These are phyloP conservation scores for Liriodendron chinense DNA, from an alignment of 164 flowering plant genomes.

Conservation along the genomic window DNA sequence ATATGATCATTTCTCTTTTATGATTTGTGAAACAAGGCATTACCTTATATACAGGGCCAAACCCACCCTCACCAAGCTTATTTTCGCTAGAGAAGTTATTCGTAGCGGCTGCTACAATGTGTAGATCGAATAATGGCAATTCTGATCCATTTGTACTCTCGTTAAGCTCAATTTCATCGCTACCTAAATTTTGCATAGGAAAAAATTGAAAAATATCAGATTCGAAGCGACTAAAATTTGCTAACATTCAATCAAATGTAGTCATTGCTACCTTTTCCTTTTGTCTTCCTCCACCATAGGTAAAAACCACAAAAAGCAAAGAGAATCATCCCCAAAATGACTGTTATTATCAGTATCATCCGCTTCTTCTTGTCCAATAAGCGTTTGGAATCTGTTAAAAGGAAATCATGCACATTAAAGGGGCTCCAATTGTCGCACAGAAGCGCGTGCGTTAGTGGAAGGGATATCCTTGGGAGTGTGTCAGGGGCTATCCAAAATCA, in stretches of 20 bases:
- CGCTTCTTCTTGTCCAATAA: neutral
- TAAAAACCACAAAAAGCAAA: slow-evolving; percentile 29
- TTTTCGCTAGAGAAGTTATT: slow-evolving; percentile 8
- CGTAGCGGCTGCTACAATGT: neutral
- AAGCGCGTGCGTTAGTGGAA: too few relatives aligned
- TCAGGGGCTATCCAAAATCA: too few relatives aligned
- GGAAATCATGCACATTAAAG: neutral
- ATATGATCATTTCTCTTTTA: neutral
- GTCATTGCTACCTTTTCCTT: slow-evolving; percentile 16
- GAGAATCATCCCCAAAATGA: slow-evolving; percentile 20
- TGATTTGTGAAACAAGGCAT: neutral
- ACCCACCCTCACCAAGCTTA: slow-evolving; percentile 10
- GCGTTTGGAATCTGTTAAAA: neutral
- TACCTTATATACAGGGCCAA: slow-evolving; percentile 12
- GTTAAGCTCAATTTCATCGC: neutral
- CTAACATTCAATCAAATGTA: slow-evolving; percentile 21
- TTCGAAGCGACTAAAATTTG: slow-evolving; percentile 15
- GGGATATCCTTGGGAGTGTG: too few relatives aligned
- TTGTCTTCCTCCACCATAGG: slow-evolving; percentile 4
- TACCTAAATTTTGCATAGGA: slow-evolving; percentile 16
- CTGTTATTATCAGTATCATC: neutral
- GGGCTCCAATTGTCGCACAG: too few relatives aligned
- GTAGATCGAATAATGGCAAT: neutral
- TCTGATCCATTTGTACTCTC: neutral
- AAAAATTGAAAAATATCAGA: slow-evolving; percentile 6